Base-by-base conservation (phyloP, 345 rosid genomes). In the Linum tenue region DNA sequence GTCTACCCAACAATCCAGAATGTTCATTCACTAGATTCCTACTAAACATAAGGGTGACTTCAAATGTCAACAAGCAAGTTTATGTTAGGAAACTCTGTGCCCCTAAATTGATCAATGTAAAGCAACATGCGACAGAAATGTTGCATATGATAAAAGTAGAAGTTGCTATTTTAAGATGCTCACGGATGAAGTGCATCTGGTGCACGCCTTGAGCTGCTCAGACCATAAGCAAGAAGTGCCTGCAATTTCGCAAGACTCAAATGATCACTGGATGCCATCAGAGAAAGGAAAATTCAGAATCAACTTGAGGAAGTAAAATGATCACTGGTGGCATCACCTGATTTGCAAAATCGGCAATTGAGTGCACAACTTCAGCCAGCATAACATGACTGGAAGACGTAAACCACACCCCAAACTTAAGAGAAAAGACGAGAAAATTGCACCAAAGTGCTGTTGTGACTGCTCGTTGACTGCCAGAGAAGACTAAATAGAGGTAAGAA, bases 131-230 rank as follows among this genome's bases (percentile, higher is more conserved):
- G 39, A 43, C 39, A 16, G 5, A 57, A 11, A 48, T 2, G 16
- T 38, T 37, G 40, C n/a, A 17, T 35, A 61, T 43, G 11, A 64
- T 37, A 22, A 22, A n/a, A 44, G 64, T 4, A 41, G 31, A 76
- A 65, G 40, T n/a, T 3, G 43, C 37, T 7, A 63, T 48, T 6
- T 48, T 1, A 15, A 39, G 62, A 22, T 22, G 79, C 96, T 80
- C 77, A 94, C 99, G 96, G 97, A 74, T 94, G 99, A 73, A 94
- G 74, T 66, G 97, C 97, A 83, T 94, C 99, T 6, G 97, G 99
- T 53, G 96, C 99, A 59, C 96, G 99, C 73, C 95, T 90, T 75
- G 99, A 94, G 80, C 99, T 94, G 78, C 83, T 80, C 76, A 94
- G 77, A 61, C 97, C 99, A 83, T 90, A 94, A 78, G 97, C 96